Base-by-base conservation (phyloP, 257 asterid genomes). In the Jacaranda copaia region DNA sequence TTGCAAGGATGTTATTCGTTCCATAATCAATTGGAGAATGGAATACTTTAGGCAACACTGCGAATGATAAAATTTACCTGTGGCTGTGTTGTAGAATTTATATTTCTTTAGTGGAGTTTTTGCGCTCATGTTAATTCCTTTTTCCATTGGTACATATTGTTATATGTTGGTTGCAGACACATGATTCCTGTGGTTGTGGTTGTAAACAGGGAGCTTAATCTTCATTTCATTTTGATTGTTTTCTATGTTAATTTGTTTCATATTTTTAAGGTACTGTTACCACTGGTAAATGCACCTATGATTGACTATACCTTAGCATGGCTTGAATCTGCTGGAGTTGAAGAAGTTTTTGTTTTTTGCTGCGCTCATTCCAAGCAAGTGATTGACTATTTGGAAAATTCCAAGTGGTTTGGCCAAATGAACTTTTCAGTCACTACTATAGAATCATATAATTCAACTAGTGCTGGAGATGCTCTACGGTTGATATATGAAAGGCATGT, bases 311-410 rank as follows among this genome's bases (percentile, higher is more conserved):
- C 99, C 55, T 79, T 96, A 63, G 91, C 97, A 35, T 96, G 99
- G 99, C 97, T 96, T 62, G 97, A 96, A 79, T 91, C 97, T 68
- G 97, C 99, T 74, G 98, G 96, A 56, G 91, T 96, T 73, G 97
- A 96, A 80, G 98, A 96, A 80, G 97, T 90, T 74, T 96, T 91
- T 80, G 98, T 96, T 46, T 96, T 96, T 60, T 96, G 98, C 79
- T 93, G 97, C 56, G 98, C 99, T 64, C 99, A 96, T 82, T 87
- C 99, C 74, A 90, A 89, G 84, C 99, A 93, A 89, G 93, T 96
- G 78, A 87, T 81, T 40, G 89, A 91, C 74, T 90, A 96, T 82
- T 84, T 96, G 87, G 84, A 90, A 52, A 82, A 51, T 25, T 91
- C 98, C 45, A 79, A 85, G 49, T 96, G 99, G 99, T 77, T 91